Conservation (phyloP, 208 protist genomes). For the Crithidia bombi region DNA sequence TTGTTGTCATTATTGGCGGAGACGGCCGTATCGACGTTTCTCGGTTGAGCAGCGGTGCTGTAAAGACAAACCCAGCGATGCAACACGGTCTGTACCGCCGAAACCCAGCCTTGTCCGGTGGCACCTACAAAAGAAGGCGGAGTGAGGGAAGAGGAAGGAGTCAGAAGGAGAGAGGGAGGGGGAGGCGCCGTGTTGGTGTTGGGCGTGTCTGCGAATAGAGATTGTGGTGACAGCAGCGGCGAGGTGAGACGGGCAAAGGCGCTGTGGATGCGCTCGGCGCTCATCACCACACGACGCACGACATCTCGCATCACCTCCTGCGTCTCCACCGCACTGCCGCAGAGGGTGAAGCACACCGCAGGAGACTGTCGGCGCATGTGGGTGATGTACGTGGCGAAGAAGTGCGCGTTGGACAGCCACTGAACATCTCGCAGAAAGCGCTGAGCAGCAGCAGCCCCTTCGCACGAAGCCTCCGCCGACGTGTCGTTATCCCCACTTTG, state of each 20-base stretch:
- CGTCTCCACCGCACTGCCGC: constrained; percentile 38
- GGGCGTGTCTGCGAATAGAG: background rate
- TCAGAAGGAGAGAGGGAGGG: background rate
- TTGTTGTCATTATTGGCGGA: background rate
- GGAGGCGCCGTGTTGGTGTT: background rate
- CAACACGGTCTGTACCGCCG: constrained; percentile 3
- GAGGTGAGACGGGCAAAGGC: constrained; percentile 43
- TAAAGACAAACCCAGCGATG: background rate
- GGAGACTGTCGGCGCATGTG: constrained; percentile 15
- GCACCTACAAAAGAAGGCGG: too few species aligned
- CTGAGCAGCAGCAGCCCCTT: constrained; percentile 15
- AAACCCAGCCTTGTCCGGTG: background rate
- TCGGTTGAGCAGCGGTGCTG: background rate
- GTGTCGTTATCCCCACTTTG: background rate
- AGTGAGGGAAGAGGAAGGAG: too few species aligned
- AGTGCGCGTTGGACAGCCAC: constrained; percentile 41
- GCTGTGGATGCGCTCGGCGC: constrained; percentile 17
- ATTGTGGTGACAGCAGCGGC: constrained; percentile 13
- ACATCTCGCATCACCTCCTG: constrained; percentile 34
- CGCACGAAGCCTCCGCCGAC: background rate
- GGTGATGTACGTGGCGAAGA: constrained; percentile 53
- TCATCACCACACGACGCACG: constrained; percentile 32
- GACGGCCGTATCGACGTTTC: background rate
- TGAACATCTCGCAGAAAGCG: constrained; percentile 10
- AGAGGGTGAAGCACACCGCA: constrained; percentile 24